A percentile compares a stretch with the other conserved stretches of the same genome.
Conservation (phyloP, 176 grass and related monocot genomes). For the Oryza coarctata region DNA sequence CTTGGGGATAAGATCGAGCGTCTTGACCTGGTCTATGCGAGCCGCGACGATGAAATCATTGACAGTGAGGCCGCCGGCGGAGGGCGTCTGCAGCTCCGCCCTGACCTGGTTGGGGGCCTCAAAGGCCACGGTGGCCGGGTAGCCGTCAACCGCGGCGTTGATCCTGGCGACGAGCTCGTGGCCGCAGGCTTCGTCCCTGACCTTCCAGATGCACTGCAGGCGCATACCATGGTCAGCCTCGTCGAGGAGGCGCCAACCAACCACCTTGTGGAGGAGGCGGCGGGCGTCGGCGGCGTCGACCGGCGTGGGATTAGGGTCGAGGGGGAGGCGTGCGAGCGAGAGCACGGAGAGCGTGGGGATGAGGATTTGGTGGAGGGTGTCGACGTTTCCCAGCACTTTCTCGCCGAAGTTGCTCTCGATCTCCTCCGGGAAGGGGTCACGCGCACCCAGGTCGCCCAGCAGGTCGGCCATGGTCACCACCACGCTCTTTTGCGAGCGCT, state of each 20-base stretch:
- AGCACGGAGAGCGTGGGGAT: conserved; percentile 73
- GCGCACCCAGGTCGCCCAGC: conserved; percentile 65
- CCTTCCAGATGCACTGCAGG: conserved; percentile 78
- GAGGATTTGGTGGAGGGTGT: conserved; percentile 90
- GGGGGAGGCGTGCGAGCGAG: conserved; percentile 57
- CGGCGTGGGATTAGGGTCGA: conserved; percentile 30
- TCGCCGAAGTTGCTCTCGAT: conserved; percentile 79
- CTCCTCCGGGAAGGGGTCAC: conserved; percentile 88
- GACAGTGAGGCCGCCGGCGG: conserved; percentile 52
- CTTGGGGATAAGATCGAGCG: conserved; percentile 63
- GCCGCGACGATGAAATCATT: conserved; percentile 72
- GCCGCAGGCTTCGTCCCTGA: conserved; percentile 63
- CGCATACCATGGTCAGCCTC: conserved; percentile 10
- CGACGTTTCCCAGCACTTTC: conserved; percentile 67
- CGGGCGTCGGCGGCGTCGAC: conserved; percentile 51
- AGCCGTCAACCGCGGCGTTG: conserved; percentile 40
- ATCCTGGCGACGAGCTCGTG: conserved; percentile 74
- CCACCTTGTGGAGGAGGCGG: conserved; percentile 67
- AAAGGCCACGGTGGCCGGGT: conserved; percentile 36
- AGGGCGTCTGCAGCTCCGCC: conserved; percentile 60
- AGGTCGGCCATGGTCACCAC: conserved; percentile 58
- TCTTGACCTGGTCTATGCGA: conserved; percentile 65
- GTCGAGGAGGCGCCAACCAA: conserved; percentile 68
- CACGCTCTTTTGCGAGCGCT: background rate
- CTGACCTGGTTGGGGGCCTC: conserved; percentile 70